Base-by-base conservation (phyloP, 768 basidiomycete species). In the Lactarius psammicola region DNA sequence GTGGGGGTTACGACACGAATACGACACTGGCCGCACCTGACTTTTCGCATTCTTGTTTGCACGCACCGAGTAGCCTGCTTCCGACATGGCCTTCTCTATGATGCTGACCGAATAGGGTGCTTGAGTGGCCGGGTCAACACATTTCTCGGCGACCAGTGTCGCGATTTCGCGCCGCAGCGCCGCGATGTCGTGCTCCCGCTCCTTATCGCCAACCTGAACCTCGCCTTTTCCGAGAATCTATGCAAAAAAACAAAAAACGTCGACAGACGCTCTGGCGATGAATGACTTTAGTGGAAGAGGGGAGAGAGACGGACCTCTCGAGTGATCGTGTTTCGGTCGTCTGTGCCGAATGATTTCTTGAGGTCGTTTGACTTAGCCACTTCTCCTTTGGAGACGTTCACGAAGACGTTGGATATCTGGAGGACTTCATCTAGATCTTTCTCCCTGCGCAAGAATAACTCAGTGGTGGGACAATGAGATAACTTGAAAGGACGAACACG, bases 81-180 rank as follows among this genome's bases (percentile, higher is more conserved):
- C 95, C 10, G 86, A 78, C 96, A 99, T 96, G 0, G 95, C 95
- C 77, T 97, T 98, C 74, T 99, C 97, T 68, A 99, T 93, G 81
- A 98, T 93, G 20, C 92, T 89, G 36, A 96, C 93, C 6, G 94
- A 89, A 74, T 98, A 95, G 6, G 95, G 94, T 11, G 87, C 80
- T 74, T 93, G 89, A 1, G 94, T 96, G 4, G 82, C 78, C 1
- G 97, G 97, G 72, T 98, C 95, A 28, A 98, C 95, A 66, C 91
- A 95, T 80, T 96, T 95, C 78, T 95, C 93, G 7, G 95, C 89
- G 3, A 99, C 93, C 44, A 95, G 84, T 0, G 93, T 96, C 5
- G 94, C 94, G 57, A 98, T 97, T 76, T 98, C 97, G 53, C 84
- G 81, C 61, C 92, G 87, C 54, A 98, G 74, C 2, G 94, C 85